Conservation (phyloP, 192 early-diverging fungal species). For the Linnemannia schmuckeri region DNA sequence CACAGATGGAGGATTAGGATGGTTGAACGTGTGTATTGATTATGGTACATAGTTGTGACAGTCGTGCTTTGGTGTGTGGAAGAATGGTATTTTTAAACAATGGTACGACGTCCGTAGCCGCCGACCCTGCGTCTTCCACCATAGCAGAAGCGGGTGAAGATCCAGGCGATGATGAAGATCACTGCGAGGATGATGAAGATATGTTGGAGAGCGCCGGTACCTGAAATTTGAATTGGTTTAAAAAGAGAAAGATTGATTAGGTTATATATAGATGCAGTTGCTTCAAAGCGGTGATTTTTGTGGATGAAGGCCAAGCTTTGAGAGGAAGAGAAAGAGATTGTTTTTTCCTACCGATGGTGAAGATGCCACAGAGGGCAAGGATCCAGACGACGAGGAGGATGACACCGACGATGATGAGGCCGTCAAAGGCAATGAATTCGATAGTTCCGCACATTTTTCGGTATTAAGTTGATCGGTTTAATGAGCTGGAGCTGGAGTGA, state of each 20-base stretch:
- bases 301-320: not conserved
- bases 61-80: no score
- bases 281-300: not conserved
- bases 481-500: not conserved
- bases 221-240: not conserved
- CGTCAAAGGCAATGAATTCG: conserved; percentile 16
- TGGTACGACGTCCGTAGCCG: not conserved
- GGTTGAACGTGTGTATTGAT: not conserved
- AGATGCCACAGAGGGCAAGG: conserved; percentile 15
- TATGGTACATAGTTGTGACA: not conserved
- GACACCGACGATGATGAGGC: conserved; percentile 21
- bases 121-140: not conserved
- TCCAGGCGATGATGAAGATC: conserved; percentile 27
- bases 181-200: conserved; percentile 17
- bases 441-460: conserved; percentile 11
- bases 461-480: not conserved
- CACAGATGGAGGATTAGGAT: not conserved
- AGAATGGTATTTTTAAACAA: not conserved
- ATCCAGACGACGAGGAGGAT: conserved; percentile 21
- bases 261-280: not conserved
- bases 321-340: not conserved
- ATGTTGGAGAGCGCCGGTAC: conserved; percentile 7
- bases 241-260: not conserved
- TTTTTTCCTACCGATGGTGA: not conserved
- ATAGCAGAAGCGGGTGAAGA: conserved; percentile 32